A percentile compares a stretch with the other conserved stretches of the same genome.
Conservation (phyloP, 140 eudicot species). For the Anethum foeniculum region DNA sequence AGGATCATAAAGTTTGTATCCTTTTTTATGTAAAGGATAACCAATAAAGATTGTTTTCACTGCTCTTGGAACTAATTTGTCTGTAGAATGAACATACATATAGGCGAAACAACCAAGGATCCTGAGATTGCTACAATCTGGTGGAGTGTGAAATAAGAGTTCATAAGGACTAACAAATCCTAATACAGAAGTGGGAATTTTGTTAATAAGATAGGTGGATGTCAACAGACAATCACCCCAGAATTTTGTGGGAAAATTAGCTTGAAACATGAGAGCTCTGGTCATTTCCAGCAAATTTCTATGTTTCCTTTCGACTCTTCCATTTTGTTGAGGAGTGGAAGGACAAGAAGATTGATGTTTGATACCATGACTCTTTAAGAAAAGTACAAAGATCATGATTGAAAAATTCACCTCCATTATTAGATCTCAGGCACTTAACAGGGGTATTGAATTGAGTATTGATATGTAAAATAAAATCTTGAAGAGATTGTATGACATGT, state of each 20-base stretch:
- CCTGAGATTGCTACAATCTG: neutral
- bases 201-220: neutral
- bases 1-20: neutral
- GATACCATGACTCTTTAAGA: neutral
- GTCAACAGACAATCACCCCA: neutral
- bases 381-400: neutral
- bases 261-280: neutral
- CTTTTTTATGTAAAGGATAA: neutral
- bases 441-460: neutral
- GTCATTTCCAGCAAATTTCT: neutral
- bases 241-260: neutral
- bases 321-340: neutral
- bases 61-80: neutral
- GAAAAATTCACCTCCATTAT: neutral
- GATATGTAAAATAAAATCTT: neutral
- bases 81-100: neutral
- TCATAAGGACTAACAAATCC: neutral
- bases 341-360: neutral
- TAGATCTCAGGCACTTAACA: neutral
- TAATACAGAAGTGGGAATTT: neutral
- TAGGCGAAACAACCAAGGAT: neutral
- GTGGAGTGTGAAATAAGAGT: accelerated
- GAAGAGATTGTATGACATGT: neutral
- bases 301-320: neutral
- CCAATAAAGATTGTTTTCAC: neutral